Conservation (phyloP, 2,329 filamentous ascomycete genomes). For the Chaetomium olivaceum region DNA sequence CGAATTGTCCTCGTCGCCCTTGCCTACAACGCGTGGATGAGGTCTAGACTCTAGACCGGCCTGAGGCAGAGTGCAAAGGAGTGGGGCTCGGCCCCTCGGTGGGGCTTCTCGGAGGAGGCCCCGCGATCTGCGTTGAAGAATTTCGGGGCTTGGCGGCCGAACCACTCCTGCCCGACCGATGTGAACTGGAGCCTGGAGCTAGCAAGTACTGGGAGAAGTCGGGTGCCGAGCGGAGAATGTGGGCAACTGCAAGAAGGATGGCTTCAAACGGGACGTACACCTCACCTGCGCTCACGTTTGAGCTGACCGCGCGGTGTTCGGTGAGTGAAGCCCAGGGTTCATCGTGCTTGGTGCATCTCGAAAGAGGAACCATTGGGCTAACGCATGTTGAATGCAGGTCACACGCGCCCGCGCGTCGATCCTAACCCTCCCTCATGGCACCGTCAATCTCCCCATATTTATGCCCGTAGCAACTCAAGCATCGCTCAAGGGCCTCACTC, state of each 20-base stretch:
- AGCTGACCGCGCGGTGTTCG: conserved; percentile 76
- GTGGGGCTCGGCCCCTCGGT: background rate
- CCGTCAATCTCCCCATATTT: conserved; percentile 87
- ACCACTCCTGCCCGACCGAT: background rate
- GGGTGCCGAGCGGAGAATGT: conserved; percentile 32
- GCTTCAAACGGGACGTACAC: conserved; percentile 52
- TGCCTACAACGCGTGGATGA: background rate
- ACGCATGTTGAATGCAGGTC: conserved; percentile 57
- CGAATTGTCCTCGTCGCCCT: background rate
- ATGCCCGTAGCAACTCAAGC: conserved; percentile 99
- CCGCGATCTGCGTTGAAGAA: conserved; percentile 8
- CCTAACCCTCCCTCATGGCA: conserved; percentile 86
- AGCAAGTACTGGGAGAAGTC: background rate
- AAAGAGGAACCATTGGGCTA: background rate
- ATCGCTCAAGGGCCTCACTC: conserved; percentile 90
- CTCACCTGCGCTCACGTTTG: conserved; percentile 72
- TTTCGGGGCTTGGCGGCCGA: conserved; percentile 1
- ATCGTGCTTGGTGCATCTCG: background rate
- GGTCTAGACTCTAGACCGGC: conserved; percentile 1
- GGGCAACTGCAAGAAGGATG: conserved; percentile 45
- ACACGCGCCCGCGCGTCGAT: conserved; percentile 90
- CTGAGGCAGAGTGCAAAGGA: too few species aligned
- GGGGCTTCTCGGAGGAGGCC: background rate
- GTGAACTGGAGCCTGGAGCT: conserved; percentile 1
- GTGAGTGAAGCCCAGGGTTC: conserved; percentile 52